Percentiles rank a stretch among this genome's conserved stretches.
These are phyloP conservation scores for Alternaria gansuensis DNA, from an alignment of 2,329 filamentous ascomycete species.

Conservation along the genomic window DNA sequence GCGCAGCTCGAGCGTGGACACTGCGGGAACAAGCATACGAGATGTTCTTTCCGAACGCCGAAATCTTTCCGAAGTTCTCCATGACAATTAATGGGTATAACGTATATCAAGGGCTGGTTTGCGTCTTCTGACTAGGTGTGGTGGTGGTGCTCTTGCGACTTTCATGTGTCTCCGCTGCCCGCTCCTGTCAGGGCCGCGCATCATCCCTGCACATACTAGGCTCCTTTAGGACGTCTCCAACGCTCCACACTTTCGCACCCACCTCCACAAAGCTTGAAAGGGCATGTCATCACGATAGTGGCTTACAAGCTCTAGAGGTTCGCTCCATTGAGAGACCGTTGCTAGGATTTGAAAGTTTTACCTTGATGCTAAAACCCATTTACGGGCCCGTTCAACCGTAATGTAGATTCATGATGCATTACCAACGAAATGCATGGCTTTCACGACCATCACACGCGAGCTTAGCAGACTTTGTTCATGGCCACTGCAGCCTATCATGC, in stretches of 20 bases:
- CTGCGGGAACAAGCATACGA: constrained; percentile 60
- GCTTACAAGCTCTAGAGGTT: neutral
- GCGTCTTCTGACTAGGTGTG: constrained; percentile 19
- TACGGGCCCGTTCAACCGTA: neutral
- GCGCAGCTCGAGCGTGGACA: neutral
- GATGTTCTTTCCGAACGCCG: constrained; percentile 75
- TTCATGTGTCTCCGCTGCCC: constrained; percentile 37
- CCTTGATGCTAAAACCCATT: neutral
- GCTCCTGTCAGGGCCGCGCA: constrained; percentile 18
- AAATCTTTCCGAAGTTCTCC: constrained; percentile 78
- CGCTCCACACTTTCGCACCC: neutral
- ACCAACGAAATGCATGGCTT: neutral
- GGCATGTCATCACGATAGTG: neutral
- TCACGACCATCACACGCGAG: constrained; percentile 2
- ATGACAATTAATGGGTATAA: constrained; percentile 54
- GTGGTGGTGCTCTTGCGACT: constrained; percentile 30
- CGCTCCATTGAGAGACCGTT: neutral
- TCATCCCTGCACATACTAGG: constrained; percentile 32
- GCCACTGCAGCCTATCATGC: neutral
- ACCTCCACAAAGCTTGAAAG: neutral
- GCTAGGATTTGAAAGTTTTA: too few species aligned
- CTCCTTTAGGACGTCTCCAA: constrained; percentile 8
- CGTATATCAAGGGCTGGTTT: constrained; percentile 11
- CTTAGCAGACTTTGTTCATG: neutral
- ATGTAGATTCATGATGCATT: neutral